phyloP scores from a whole-genome alignment of 352 stramenopile species.

The Phytopythium mirpurense region DNA sequence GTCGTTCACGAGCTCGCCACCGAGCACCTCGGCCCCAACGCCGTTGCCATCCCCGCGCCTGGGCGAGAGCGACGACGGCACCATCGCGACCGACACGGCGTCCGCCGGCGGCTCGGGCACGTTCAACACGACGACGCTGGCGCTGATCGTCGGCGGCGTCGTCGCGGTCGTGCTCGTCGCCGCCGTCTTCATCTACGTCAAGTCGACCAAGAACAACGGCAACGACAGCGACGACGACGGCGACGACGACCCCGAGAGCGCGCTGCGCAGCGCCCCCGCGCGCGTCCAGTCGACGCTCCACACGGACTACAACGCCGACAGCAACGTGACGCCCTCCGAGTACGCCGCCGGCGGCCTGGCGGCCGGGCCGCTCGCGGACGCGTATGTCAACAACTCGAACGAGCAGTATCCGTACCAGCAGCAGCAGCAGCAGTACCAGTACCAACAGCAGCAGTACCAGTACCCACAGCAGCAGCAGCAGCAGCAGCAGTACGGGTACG shows the following conservation, averaged over 20 bases:
- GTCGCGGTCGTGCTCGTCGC: slow-evolving; percentile 36
- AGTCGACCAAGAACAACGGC: slow-evolving; percentile 19
- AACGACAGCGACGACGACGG: slow-evolving; percentile 28
- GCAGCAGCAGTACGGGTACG: slow-evolving; percentile 14
- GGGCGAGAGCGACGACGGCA: slow-evolving; percentile 6
- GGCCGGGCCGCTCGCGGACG: background rate
- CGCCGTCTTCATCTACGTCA: slow-evolving; percentile 52
- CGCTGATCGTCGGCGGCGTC: slow-evolving; percentile 37
- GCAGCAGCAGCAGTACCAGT: slow-evolving; percentile 5
- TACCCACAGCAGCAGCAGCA: background rate
- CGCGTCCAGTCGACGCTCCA: slow-evolving; percentile 17
- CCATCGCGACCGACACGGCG: slow-evolving; percentile 29
- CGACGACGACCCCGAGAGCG: slow-evolving; percentile 17
- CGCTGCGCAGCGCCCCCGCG: slow-evolving; percentile 12
- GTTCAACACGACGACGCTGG: slow-evolving; percentile 32
- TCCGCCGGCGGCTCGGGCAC: slow-evolving; percentile 9
- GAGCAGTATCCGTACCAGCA: slow-evolving; percentile 7
- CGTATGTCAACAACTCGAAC: slow-evolving; percentile 11
- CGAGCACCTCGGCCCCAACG: slow-evolving; percentile 13
- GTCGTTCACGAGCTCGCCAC: slow-evolving; percentile 8
- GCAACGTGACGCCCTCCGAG: slow-evolving; percentile 23
- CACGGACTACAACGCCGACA: slow-evolving; percentile 25
- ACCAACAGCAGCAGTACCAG: slow-evolving; percentile 8
- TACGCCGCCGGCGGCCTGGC: slow-evolving; percentile 11
- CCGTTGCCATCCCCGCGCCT: slow-evolving; percentile 11